Conservation (phyloP, 441 rosid genomes). For the Sinapis alba region DNA sequence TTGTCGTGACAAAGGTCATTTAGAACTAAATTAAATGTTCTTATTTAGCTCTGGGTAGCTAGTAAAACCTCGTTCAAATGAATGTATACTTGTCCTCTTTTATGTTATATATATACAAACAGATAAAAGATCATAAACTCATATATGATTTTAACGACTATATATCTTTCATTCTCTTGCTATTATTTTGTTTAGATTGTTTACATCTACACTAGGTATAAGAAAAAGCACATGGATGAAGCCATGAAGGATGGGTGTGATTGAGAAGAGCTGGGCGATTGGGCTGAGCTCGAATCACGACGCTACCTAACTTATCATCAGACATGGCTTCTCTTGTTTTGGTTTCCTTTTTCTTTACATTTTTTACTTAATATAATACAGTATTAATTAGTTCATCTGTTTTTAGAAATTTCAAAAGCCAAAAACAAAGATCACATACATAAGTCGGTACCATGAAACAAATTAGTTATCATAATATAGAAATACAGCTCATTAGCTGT, state of each 20-base stretch:
- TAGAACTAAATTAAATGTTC: neutral
- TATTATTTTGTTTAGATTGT: no score
- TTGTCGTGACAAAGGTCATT: constrained; percentile 21
- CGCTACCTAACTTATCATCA: constrained; percentile 44
- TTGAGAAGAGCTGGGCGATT: constrained; percentile 36
- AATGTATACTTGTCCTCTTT: neutral
- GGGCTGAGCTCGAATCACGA: constrained; percentile 36
- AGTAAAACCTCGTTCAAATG: neutral
- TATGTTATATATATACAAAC: neutral
- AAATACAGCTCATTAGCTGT: constrained; percentile 29
- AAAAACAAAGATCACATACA: constrained; percentile 36
- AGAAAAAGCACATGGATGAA: constrained; percentile 19
- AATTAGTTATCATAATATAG: neutral
- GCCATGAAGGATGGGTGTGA: constrained; percentile 38
- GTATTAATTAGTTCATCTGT: neutral
- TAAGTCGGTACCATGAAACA: constrained; percentile 41
- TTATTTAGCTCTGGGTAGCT: neutral
- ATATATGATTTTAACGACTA: neutral
- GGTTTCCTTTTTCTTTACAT: neutral
- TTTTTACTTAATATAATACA: neutral
- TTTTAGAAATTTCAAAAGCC: constrained; percentile 21
- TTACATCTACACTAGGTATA: neutral
- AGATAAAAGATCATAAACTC: neutral
- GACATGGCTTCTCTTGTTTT: constrained; percentile 37
- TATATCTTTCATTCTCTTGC: no score